phyloP scores from a whole-genome alignment of 192 early-diverging fungal genomes.

The Glomus cerebriforme region DNA sequence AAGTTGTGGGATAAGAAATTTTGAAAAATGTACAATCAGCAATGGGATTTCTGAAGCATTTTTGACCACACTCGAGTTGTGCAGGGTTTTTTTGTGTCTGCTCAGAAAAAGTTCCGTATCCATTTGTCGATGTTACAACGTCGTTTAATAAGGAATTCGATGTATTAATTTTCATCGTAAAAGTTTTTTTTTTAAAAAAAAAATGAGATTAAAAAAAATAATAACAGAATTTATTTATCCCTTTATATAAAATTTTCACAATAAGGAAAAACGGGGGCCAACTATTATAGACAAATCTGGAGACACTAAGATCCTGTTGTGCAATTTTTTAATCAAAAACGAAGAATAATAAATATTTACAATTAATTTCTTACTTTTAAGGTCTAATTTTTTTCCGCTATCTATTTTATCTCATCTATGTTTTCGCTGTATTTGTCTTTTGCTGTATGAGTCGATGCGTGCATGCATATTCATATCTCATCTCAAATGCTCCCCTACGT shows the following conservation, averaged over 20 bases:
- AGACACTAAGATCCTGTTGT: too few relatives aligned
- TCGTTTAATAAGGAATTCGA: background rate
- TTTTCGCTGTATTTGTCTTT: background rate
- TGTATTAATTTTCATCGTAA: background rate
- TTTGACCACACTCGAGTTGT: background rate
- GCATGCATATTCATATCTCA: background rate
- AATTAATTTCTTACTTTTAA: background rate
- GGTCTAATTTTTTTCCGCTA: background rate
- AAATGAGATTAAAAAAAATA: too few relatives aligned
- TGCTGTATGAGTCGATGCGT: background rate
- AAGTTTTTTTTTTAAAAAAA: background rate
- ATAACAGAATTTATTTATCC: too few relatives aligned
- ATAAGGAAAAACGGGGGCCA: too few relatives aligned
- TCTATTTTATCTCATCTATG: background rate
- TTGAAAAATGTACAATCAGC: background rate
- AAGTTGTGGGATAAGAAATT: background rate
- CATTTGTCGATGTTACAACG: background rate
- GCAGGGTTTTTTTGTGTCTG: background rate
- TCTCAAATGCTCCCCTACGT: too few relatives aligned
- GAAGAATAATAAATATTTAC: too few relatives aligned
- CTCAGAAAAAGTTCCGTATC: background rate
- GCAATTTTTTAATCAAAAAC: too few relatives aligned
- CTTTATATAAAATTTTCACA: too few relatives aligned
- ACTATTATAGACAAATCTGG: background rate
- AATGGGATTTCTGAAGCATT: background rate